Percentiles rank a stretch among this genome's conserved stretches.
These are phyloP conservation scores for Didymella lethalis DNA, from an alignment of 2,329 filamentous ascomycete genomes.

Conservation along the genomic window DNA sequence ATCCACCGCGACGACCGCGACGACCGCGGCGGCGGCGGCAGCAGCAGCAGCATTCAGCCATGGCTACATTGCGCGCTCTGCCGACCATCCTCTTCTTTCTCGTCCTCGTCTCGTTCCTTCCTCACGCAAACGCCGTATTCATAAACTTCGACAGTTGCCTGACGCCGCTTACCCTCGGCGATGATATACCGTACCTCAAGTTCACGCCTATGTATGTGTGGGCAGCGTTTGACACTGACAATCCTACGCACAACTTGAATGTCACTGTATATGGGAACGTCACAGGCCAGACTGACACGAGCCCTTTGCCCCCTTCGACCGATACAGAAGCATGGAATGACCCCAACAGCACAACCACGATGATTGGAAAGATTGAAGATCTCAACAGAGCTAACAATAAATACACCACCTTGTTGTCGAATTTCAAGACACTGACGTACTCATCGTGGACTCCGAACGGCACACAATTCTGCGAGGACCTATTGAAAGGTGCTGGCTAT, in stretches of 20 bases:
- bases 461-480: conserved; percentile 69
- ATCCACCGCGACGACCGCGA: conserved; percentile 41
- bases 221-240: conserved; percentile 72
- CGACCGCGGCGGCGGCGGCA: conserved; percentile 44
- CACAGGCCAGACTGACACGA: conserved; percentile 70
- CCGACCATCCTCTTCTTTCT: conserved; percentile 38
- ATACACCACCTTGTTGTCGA: conserved; percentile 76
- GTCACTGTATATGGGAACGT: conserved; percentile 92
- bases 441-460: conserved; percentile 66
- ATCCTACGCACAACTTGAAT: conserved; percentile 70
- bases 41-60: conserved; percentile 29
- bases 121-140: conserved; percentile 59
- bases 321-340: conserved; percentile 65
- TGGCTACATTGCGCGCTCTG: conserved; percentile 17
- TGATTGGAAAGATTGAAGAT: conserved; percentile 78
- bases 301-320: conserved; percentile 66
- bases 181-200: conserved; percentile 72
- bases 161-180: conserved; percentile 61
- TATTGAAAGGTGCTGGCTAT: conserved; percentile 56
- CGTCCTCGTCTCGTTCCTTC: conserved; percentile 35
- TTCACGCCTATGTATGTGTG: conserved; percentile 79
- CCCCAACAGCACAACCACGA: conserved; percentile 61
- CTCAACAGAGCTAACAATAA: conserved; percentile 65
- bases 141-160: conserved; percentile 89
- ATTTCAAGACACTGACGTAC: conserved; percentile 79